Conservation (phyloP, 257 asterid species). For the Mitragyna speciosa region DNA sequence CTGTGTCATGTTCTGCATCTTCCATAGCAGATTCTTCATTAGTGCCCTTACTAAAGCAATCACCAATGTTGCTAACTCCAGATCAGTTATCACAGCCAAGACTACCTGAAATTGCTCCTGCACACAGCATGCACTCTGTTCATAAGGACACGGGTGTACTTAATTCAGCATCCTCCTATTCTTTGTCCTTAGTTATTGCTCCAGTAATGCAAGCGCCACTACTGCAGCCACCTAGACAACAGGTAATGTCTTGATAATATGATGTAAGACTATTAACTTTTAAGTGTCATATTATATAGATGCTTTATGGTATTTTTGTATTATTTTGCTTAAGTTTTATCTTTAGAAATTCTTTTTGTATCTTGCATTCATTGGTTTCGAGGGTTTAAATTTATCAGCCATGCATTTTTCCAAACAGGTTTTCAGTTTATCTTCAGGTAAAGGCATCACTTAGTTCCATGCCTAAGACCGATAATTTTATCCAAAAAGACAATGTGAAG, state of each 20-base stretch:
- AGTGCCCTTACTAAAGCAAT: slow-evolving; percentile 39
- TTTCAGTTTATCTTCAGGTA: not conserved
- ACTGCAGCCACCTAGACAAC: slow-evolving; percentile 54
- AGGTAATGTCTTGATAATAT: slow-evolving; percentile 32
- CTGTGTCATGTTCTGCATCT: slow-evolving; percentile 38
- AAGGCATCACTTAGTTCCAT: too few relatives aligned
- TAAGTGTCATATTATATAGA: not conserved
- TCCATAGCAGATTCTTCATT: slow-evolving; percentile 38
- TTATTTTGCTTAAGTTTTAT: not conserved
- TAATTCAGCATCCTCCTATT: slow-evolving; percentile 32
- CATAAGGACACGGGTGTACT: slow-evolving; percentile 40
- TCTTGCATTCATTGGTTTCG: not conserved
- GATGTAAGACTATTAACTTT: not conserved
- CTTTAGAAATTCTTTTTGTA: too few relatives aligned
- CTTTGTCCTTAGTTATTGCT: slow-evolving; percentile 31
- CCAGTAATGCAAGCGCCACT: slow-evolving; percentile 54
- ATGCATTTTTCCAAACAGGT: not conserved
- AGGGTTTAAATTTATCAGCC: not conserved
- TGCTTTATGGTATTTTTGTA: not conserved
- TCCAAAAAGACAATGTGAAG: not conserved
- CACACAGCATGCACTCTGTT: slow-evolving; percentile 31
- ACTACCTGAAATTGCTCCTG: slow-evolving; percentile 35
- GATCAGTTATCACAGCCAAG: slow-evolving; percentile 50
- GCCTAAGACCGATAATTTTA: not conserved
- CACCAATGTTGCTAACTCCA: slow-evolving; percentile 43